These are phyloP conservation scores for Canavalia ensiformis DNA, from an alignment of 306 rosid species.

Conservation along the genomic window DNA sequence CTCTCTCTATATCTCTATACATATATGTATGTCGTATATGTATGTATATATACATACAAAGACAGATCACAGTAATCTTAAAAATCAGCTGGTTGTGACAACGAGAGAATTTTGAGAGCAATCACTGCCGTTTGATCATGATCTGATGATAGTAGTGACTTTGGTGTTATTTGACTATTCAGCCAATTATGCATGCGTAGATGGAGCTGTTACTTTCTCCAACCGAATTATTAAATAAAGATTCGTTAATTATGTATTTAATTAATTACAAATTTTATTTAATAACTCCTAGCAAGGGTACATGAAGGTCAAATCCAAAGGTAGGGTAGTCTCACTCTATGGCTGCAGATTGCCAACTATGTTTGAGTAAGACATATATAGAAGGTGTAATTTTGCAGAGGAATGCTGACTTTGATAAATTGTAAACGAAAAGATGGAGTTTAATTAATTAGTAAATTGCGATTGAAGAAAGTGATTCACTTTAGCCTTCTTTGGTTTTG, in stretches of 20 bases:
- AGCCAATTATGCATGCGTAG: neutral
- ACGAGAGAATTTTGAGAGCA: neutral
- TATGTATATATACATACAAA: no score
- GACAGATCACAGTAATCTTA: neutral
- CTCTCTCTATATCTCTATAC: no score
- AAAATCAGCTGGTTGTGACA: neutral
- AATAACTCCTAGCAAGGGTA: neutral
- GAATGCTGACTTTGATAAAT: slow-evolving; percentile 33
- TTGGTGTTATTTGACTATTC: slow-evolving; percentile 14
- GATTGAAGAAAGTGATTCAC: slow-evolving; percentile 52
- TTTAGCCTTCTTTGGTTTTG: slow-evolving; percentile 45
- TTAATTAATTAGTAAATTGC: slow-evolving; percentile 52
- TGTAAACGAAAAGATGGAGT: slow-evolving; percentile 3
- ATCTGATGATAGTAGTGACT: slow-evolving; percentile 7
- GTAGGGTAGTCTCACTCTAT: neutral
- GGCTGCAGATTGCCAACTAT: slow-evolving; percentile 15
- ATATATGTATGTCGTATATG: no score
- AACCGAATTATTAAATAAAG: slow-evolving; percentile 10
- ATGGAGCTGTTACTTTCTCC: slow-evolving; percentile 36
- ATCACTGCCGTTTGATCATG: neutral
- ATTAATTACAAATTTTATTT: neutral
- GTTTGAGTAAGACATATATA: slow-evolving; percentile 9
- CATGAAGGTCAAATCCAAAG: slow-evolving; percentile 19
- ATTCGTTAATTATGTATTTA: slow-evolving; percentile 14
- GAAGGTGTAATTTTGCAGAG: slow-evolving; percentile 23